Conservation (phyloP, 1,139 yeast species). For the Meyerozyma guilliermondii region DNA sequence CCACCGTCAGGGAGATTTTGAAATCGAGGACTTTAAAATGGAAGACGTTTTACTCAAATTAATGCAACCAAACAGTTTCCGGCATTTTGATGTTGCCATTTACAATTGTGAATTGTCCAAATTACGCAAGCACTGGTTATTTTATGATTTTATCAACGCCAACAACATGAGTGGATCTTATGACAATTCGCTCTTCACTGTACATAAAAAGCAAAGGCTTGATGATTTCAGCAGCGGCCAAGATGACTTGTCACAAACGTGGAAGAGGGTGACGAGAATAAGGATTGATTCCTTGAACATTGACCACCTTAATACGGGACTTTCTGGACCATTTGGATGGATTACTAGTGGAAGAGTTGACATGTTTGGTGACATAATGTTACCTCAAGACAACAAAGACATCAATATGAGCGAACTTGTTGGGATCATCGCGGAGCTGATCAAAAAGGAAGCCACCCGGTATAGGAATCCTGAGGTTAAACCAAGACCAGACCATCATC, state of each 20-base stretch:
- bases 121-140: slow-evolving; percentile 87
- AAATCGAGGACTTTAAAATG: slow-evolving; percentile 74
- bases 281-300: slow-evolving; percentile 81
- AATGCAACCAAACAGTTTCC: slow-evolving; percentile 72
- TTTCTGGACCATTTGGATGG: slow-evolving; percentile 97
- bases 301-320: slow-evolving; percentile 85
- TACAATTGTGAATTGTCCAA: slow-evolving; percentile 78
- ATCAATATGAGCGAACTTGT: slow-evolving; percentile 39
- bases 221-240: slow-evolving; percentile 31
- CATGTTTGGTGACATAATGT: slow-evolving; percentile 84
- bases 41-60: slow-evolving; percentile 81
- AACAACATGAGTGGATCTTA: slow-evolving; percentile 84
- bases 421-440: slow-evolving; percentile 32
- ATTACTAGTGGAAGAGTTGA: slow-evolving; percentile 87
- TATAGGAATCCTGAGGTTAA: slow-evolving; percentile 34
- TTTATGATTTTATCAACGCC: slow-evolving; percentile 81
- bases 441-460: slow-evolving; percentile 35
- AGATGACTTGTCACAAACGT: slow-evolving; percentile 11
- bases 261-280: slow-evolving; percentile 70
- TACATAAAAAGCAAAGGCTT: slow-evolving; percentile 68
- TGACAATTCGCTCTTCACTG: slow-evolving; percentile 87
- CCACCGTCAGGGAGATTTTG: slow-evolving; percentile 86
- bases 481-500: slow-evolving; percentile 22
- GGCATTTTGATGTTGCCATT: slow-evolving; percentile 82
- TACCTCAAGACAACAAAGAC: slow-evolving; percentile 57